phyloP scores from a whole-genome alignment of 108 stramenopile species.

The Cyclotella atomus region DNA sequence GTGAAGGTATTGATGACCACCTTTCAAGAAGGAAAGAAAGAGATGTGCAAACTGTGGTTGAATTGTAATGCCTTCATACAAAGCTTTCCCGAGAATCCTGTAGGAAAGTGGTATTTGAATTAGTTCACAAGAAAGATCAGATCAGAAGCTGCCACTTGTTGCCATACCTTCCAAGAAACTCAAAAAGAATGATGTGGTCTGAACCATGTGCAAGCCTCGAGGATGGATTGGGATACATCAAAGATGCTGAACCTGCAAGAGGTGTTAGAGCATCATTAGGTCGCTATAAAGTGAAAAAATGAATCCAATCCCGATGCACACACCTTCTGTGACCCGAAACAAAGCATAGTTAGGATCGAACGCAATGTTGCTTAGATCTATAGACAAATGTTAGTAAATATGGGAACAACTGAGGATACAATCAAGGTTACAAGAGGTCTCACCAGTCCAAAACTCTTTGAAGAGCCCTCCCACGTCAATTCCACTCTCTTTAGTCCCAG shows the following conservation, averaged over 20 bases:
- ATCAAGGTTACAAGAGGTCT: background rate
- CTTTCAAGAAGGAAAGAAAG: constrained; percentile 93
- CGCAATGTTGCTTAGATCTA: constrained; percentile 80
- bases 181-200: constrained; percentile 86
- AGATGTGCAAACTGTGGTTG: constrained; percentile 97
- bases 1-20: constrained; percentile 91
- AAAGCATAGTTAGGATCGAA: constrained; percentile 94
- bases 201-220: constrained; percentile 73
- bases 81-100: constrained; percentile 91
- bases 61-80: constrained; percentile 96
- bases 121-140: too few species aligned
- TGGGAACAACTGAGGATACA: background rate
- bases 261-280: too few species aligned
- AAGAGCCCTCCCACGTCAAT: constrained; percentile 98
- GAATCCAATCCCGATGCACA: too few species aligned
- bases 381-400: constrained; percentile 14
- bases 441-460: constrained; percentile 94
- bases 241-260: constrained; percentile 38
- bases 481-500: constrained; percentile 82
- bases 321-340: constrained; percentile 87
- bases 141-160: too few species aligned
- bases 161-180: constrained; percentile 65
- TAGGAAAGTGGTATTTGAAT: too few species aligned
- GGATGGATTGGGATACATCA: constrained; percentile 93
- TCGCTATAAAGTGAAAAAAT: too few species aligned